Percentiles rank a stretch among this genome's conserved stretches.
Evolutionary conservation across 2,329 filamentous ascomycete genomes (phyloP).

Genomic region (Penicillium sp.): DNA sequence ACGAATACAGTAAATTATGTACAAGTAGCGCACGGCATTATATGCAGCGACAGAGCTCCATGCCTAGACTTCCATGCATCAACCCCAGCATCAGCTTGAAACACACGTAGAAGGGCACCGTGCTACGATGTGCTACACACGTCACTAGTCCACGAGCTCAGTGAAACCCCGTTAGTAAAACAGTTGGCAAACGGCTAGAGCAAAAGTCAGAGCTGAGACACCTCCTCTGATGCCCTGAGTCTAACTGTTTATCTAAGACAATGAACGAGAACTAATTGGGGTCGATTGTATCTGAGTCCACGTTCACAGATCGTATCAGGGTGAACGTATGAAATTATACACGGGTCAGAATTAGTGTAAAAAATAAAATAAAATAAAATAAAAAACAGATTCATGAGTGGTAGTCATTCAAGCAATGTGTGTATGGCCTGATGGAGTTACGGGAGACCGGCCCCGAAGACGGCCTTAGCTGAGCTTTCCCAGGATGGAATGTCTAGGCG

Average conservation of each 20-base stretch:
- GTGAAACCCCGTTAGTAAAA: background rate
- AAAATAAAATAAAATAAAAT: too few species aligned
- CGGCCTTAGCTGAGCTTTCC: background rate
- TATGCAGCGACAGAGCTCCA: background rate
- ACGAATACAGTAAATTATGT: background rate
- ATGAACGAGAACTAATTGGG: background rate
- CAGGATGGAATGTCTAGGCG: background rate
- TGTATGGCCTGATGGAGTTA: background rate
- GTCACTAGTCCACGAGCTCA: too few species aligned
- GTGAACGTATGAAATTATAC: background rate
- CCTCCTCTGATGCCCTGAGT: background rate
- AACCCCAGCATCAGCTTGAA: background rate
- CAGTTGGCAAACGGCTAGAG: background rate
- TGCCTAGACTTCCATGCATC: background rate
- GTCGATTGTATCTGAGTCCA: background rate
- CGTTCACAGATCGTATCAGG: background rate
- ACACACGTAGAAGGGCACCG: too few species aligned
- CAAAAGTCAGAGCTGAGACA: background rate
- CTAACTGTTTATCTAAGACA: background rate
- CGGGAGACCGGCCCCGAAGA: background rate
- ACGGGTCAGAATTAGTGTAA: background rate
- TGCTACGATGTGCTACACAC: too few species aligned
- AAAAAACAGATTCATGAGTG: background rate
- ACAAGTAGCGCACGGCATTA: background rate
- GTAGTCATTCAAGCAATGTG: background rate